These are phyloP conservation scores for Helenozyma rhizophorensis DNA, from an alignment of 805 yeast species.

Conservation along the genomic window DNA sequence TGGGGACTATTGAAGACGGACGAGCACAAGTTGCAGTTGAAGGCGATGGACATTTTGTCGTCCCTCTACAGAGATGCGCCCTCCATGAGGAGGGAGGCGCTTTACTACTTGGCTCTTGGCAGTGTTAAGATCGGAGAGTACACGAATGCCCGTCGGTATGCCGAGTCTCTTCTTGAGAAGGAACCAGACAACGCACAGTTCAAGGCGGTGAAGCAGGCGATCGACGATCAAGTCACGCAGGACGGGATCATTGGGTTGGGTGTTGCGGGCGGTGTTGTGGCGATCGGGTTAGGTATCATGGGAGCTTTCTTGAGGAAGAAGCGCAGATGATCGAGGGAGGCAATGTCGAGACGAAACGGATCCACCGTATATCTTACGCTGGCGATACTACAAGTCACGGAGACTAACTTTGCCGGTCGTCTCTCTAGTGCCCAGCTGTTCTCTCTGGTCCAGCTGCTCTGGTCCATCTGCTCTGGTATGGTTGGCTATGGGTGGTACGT, in stretches of 20 bases:
- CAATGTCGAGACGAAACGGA: no score
- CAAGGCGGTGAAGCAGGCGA: constrained; percentile 60
- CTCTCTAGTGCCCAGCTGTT: no score
- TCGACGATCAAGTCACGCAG: constrained; percentile 78
- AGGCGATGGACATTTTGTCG: constrained; percentile 74
- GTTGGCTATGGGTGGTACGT: no score
- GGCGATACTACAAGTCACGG: no score
- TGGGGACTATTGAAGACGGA: constrained; percentile 89
- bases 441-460: no score
- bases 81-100: constrained; percentile 78
- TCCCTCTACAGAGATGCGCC: constrained; percentile 73
- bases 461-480: neutral
- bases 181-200: constrained; percentile 90
- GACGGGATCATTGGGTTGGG: constrained; percentile 91
- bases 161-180: constrained; percentile 66
- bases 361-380: no score
- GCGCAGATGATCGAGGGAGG: no score
- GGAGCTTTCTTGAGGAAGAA: constrained; percentile 39
- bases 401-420: no score
- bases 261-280: constrained; percentile 78
- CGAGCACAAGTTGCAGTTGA: constrained; percentile 58
- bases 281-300: constrained; percentile 68
- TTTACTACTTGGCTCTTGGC: constrained; percentile 84
- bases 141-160: constrained; percentile 77
- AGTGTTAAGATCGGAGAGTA: constrained; percentile 86